Percentiles rank a stretch among this genome's conserved stretches.
These are phyloP conservation scores for Dittrichia graveolens DNA, from an alignment of 129 eudicot genomes.

Conservation along the genomic window DNA sequence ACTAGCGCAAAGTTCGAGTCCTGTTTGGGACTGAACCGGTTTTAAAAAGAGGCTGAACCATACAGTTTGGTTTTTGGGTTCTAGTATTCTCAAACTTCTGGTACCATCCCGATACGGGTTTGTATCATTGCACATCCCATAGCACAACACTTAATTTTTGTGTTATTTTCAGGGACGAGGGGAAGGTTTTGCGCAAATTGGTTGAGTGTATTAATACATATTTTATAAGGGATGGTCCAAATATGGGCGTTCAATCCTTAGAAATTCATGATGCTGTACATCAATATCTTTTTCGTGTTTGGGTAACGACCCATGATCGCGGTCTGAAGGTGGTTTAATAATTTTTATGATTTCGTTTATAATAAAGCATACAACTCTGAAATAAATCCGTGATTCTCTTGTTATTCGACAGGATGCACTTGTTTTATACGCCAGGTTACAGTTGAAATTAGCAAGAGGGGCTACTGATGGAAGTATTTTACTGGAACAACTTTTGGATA, in stretches of 20 bases:
- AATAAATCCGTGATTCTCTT: conserved; percentile 4
- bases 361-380: conserved; percentile 11
- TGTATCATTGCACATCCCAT: no score
- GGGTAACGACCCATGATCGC: conserved; percentile 75
- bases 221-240: conserved; percentile 88
- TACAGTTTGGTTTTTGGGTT: no score
- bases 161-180: conserved; percentile 67
- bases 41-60: no score
- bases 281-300: conserved; percentile 65
- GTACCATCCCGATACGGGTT: no score
- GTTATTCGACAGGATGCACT: conserved; percentile 61
- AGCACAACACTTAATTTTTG: conserved; percentile 6
- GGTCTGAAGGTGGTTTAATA: conserved; percentile 62
- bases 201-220: conserved; percentile 81
- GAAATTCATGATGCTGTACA: conserved; percentile 81
- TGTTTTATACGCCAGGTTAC: conserved; percentile 73
- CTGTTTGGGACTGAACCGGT: no score
- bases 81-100: no score
- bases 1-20: no score
- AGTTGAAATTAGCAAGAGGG: conserved; percentile 73
- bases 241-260: conserved; percentile 65
- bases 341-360: neutral
- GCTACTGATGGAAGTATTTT: conserved; percentile 61
- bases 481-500: conserved; percentile 75
- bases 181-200: conserved; percentile 72